Evolutionary conservation across 2,329 filamentous ascomycete genomes (phyloP), one percentile per base, ranked within the genome.

Genomic region (Endoconidiophora laricicola): DNA sequence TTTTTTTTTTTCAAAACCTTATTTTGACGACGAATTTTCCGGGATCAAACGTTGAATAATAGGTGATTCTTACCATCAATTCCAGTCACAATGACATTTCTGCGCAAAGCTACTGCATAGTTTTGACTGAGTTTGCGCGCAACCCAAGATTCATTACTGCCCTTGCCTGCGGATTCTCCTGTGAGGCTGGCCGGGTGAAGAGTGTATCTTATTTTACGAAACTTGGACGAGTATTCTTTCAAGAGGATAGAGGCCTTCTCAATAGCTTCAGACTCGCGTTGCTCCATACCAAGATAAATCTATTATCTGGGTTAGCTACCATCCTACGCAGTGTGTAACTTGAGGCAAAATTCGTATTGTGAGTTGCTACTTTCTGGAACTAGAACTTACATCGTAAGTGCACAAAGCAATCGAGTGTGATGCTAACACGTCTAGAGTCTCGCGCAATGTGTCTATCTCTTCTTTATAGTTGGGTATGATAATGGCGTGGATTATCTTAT

Each of bases 401-500:
- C 66, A 68, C 49, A 69, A 67, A 23, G 81, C 81, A 56, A 76
- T 72, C 0, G 76, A 70, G 58, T 86, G 81, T 26, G 73, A 79
- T 4, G 79, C 79, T 53, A 85, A 63, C 20, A 85, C 80, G 39
- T 79, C 74, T 18, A 86, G 63, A 0, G 81, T 85, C 59, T 83
- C 79, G 55, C 74, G 70, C 44, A 85, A 66, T 0, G 77, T 82
- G 52, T 81, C 77, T 51, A 78, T 65, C 51, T 84, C 79, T 61
- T 86, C 81, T 62, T 82, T 82, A 65, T 85, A 86, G 58, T 83
- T 83, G 16, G 81, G 81, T 41, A 86, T 69, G 55, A 85, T 68
- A 54, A 86, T 81, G 12, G 75, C 78, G 59, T 83, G 78, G 26
- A 82, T 64, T n/a, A 64, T 59, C 1, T 65, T 61, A 7, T 63